Percentiles rank a stretch among this genome's conserved stretches.
These are phyloP conservation scores for Monosporascus sp. DNA, from an alignment of 2,329 filamentous ascomycete species.

Conservation along the genomic window DNA sequence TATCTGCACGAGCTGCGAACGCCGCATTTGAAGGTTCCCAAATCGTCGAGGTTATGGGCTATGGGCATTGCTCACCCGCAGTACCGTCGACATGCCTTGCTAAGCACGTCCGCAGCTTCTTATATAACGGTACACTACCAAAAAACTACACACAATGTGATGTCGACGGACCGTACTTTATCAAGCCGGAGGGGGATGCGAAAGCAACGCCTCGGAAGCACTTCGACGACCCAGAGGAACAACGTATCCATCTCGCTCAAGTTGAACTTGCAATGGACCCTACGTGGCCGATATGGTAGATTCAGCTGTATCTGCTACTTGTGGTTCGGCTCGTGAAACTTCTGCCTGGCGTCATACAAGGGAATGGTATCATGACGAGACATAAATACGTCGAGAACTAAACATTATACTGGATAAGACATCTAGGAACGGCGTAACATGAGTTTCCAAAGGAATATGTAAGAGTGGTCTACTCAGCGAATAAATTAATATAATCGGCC, in stretches of 20 bases:
- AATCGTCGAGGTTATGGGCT: conserved; percentile 36
- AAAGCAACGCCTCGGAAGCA: conserved; percentile 3
- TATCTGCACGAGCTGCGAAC: conserved; percentile 32
- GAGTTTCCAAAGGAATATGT: no score
- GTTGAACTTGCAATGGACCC: conserved; percentile 3
- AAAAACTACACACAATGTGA: conserved; percentile 31
- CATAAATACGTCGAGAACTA: no score
- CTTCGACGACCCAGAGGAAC: conserved; percentile 12
- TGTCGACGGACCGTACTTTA: conserved; percentile 34
- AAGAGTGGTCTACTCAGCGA: no score
- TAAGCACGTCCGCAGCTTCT: conserved; percentile 30
- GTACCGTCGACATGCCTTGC: conserved; percentile 32
- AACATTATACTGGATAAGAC: no score
- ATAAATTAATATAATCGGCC: no score
- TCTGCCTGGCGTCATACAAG: no score
- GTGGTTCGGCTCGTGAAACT: no score
- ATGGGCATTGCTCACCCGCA: conserved; percentile 37
- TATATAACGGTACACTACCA: conserved; percentile 34
- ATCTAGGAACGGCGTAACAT: no score
- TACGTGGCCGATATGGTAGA: neutral
- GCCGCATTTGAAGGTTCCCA: conserved; percentile 31
- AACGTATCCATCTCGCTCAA: conserved; percentile 11
- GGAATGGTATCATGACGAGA: no score
- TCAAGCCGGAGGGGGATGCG: conserved; percentile 21
- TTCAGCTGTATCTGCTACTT: neutral